These are phyloP conservation scores for Murraya paniculata DNA, from an alignment of 345 rosid genomes.

Conservation along the genomic window DNA sequence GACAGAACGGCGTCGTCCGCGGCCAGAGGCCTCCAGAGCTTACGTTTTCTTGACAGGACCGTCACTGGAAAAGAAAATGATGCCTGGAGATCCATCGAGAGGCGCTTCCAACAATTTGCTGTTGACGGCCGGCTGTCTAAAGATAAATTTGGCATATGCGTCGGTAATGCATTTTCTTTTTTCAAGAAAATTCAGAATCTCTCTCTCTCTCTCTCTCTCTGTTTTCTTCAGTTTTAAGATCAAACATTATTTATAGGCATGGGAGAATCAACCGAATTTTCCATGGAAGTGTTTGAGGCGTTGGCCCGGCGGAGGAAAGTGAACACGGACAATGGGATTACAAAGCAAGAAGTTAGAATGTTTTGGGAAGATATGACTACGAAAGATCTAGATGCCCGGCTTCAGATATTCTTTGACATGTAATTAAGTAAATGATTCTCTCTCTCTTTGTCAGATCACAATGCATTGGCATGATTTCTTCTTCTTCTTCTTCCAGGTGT, in stretches of 20 bases:
- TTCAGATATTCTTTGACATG: slow-evolving; percentile 96
- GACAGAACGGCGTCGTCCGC: slow-evolving; percentile 63
- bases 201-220: too few species aligned
- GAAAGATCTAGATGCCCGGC: slow-evolving; percentile 75
- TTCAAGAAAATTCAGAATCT: too few species aligned
- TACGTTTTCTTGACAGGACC: slow-evolving; percentile 78
- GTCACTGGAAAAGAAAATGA: slow-evolving; percentile 71
- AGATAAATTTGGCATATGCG: slow-evolving; percentile 76
- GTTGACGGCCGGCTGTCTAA: slow-evolving; percentile 48
- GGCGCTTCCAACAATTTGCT: slow-evolving; percentile 63
- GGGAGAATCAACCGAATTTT: slow-evolving; percentile 89
- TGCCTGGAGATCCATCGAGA: slow-evolving; percentile 82
- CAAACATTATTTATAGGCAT: slow-evolving; percentile 38
- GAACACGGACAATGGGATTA: slow-evolving; percentile 50
- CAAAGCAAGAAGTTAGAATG: slow-evolving; percentile 53
- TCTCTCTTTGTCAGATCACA: background rate
- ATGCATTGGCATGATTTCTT: background rate
- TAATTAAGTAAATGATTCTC: slow-evolving; percentile 23
- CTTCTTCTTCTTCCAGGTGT: slow-evolving; percentile 49
- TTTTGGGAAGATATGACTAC: slow-evolving; percentile 91
- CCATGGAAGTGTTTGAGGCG: slow-evolving; percentile 72
- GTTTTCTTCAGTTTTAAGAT: background rate
- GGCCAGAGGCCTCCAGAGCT: slow-evolving; percentile 69
- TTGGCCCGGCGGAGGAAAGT: slow-evolving; percentile 68
- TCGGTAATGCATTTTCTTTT: slow-evolving; percentile 38